Conservation (phyloP, 257 asterid species). For the Parsonsia alboflavescens region DNA sequence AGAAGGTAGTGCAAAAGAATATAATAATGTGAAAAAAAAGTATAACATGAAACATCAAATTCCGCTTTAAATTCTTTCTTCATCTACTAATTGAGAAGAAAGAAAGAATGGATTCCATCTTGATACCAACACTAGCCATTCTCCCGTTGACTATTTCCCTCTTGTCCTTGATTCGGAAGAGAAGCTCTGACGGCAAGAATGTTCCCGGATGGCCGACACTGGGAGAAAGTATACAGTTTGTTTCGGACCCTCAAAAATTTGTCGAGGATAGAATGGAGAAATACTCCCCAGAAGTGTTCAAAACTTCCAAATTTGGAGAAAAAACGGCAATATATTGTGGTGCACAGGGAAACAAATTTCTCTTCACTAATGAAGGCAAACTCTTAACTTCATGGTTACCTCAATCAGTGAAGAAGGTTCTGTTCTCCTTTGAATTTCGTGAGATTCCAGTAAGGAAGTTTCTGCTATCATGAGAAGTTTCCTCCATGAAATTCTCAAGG, state of each 20-base stretch:
- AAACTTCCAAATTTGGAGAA: slow-evolving; percentile 53
- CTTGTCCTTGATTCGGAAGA: neutral
- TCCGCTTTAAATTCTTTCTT: neutral
- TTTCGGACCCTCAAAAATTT: neutral
- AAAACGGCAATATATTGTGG: slow-evolving; percentile 58
- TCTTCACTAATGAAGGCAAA: slow-evolving; percentile 50
- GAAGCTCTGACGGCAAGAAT: neutral
- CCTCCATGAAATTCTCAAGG: slow-evolving; percentile 40
- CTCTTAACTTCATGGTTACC: slow-evolving; percentile 70
- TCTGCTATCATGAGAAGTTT: slow-evolving; percentile 40
- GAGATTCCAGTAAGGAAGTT: slow-evolving; percentile 39
- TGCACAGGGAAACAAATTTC: slow-evolving; percentile 59
- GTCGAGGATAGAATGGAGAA: neutral
- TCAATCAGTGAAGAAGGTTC: slow-evolving; percentile 49
- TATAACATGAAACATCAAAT: neutral
- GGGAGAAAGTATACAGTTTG: slow-evolving; percentile 7
- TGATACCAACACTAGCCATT: neutral
- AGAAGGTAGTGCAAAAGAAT: too few relatives aligned
- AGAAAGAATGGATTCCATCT: neutral
- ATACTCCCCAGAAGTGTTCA: slow-evolving; percentile 32
- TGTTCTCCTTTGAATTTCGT: slow-evolving; percentile 36
- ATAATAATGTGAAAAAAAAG: too few relatives aligned
- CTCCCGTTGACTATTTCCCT: neutral
- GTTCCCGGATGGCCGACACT: slow-evolving; percentile 9
- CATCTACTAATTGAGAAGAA: neutral